phyloP scores from a whole-genome alignment of 2,329 filamentous ascomycete genomes.

The Clonostachys solani region DNA sequence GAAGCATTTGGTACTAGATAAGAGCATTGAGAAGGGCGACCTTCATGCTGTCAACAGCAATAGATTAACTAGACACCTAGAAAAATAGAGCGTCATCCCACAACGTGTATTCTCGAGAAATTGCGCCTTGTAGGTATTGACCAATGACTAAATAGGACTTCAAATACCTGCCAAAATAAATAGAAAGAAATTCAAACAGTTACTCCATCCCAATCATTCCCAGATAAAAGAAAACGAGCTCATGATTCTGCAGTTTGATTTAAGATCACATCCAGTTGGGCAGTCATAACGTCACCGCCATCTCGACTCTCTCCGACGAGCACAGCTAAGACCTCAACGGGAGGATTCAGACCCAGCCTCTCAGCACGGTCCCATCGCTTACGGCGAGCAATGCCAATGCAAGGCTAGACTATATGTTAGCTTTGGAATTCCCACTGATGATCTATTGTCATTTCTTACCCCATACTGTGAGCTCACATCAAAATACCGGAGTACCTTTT shows the following conservation, averaged over 20 bases:
- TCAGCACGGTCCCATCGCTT: constrained; percentile 88
- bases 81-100: too few relatives aligned
- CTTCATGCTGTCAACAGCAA: too few relatives aligned
- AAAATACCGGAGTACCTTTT: constrained; percentile 89
- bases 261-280: constrained; percentile 69
- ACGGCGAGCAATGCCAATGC: constrained; percentile 75
- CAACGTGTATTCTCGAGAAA: too few relatives aligned
- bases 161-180: background rate
- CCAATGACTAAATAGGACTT: background rate
- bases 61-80: too few relatives aligned
- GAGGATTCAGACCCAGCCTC: constrained; percentile 76
- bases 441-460: constrained; percentile 51
- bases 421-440: background rate
- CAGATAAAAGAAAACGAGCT: too few relatives aligned
- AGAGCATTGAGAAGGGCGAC: too few relatives aligned
- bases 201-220: background rate
- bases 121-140: background rate
- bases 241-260: too few relatives aligned
- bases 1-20: constrained; percentile 86
- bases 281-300: constrained; percentile 47
- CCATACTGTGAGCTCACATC: constrained; percentile 90
- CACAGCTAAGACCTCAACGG: constrained; percentile 85
- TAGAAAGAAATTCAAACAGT: background rate
- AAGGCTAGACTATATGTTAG: constrained; percentile 55
- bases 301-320: constrained; percentile 59